phyloP scores from a whole-genome alignment of 805 yeast species.

The Candida broadrunensis region DNA sequence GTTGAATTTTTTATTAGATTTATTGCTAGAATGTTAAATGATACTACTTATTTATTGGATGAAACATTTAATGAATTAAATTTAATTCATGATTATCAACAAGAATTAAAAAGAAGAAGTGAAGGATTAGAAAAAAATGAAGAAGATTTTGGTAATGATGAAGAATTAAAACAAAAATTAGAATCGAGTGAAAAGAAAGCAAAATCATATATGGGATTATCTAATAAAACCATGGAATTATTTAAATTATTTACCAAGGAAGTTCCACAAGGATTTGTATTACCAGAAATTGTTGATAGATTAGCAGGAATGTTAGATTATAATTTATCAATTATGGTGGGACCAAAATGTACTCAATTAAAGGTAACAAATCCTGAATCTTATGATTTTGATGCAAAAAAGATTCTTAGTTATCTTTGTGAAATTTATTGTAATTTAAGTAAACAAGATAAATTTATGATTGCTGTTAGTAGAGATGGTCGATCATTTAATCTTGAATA shows the following conservation, averaged over 20 bases:
- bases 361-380: conserved; percentile 82
- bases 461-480: conserved; percentile 86
- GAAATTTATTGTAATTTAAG: conserved; percentile 76
- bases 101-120: conserved; percentile 55
- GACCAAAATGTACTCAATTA: conserved; percentile 87
- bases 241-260: conserved; percentile 81
- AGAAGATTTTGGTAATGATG: conserved; percentile 52
- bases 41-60: conserved; percentile 86
- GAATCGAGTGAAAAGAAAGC: conserved; percentile 72
- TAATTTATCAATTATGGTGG: conserved; percentile 87
- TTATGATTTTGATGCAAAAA: conserved; percentile 79
- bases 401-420: conserved; percentile 63
- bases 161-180: conserved; percentile 58
- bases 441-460: conserved; percentile 59
- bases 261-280: conserved; percentile 81
- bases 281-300: conserved; percentile 88
- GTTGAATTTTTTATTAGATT: conserved; percentile 87
- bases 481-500: conserved; percentile 73
- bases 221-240: conserved; percentile 77
- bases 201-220: conserved; percentile 74
- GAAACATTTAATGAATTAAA: conserved; percentile 81
- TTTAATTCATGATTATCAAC: conserved; percentile 73
- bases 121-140: conserved; percentile 26
- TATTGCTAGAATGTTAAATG: conserved; percentile 92
- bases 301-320: conserved; percentile 95